Percentiles rank a stretch among this genome's conserved stretches.
Conservation (phyloP, 176 grass and related monocot species). For the Puccinellia tenuiflora region DNA sequence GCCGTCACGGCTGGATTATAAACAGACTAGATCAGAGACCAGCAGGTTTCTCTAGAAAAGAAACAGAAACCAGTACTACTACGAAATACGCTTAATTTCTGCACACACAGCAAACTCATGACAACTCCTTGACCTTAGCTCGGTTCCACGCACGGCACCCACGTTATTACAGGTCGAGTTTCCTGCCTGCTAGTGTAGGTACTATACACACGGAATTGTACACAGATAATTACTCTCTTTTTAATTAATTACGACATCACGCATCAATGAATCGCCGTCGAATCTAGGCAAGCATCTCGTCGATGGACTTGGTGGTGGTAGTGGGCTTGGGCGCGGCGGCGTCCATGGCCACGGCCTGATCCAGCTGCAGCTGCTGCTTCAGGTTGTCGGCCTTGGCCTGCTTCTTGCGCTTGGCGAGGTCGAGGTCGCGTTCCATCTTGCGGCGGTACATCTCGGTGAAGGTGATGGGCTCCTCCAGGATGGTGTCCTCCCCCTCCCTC, state of each 20-base stretch:
- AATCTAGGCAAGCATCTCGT: slow-evolving; percentile 57
- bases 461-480: slow-evolving; percentile 72
- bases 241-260: background rate
- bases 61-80: background rate
- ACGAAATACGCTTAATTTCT: background rate
- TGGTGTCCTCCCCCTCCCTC: slow-evolving; percentile 63
- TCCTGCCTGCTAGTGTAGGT: no score
- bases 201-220: background rate
- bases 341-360: background rate
- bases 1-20: background rate
- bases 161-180: background rate
- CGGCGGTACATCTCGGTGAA: slow-evolving; percentile 83
- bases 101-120: background rate
- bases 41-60: background rate
- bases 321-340: slow-evolving; percentile 7
- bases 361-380: slow-evolving; percentile 18
- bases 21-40: no score
- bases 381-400: slow-evolving; percentile 27
- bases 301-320: slow-evolving; percentile 24
- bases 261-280: background rate
- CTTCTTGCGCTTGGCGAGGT: slow-evolving; percentile 81
- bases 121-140: background rate
- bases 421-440: slow-evolving; percentile 74
- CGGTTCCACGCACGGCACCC: background rate
- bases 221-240: background rate